phyloP scores from a whole-genome alignment of 2,329 filamentous ascomycete genomes.

The Monilinia fructigena region DNA sequence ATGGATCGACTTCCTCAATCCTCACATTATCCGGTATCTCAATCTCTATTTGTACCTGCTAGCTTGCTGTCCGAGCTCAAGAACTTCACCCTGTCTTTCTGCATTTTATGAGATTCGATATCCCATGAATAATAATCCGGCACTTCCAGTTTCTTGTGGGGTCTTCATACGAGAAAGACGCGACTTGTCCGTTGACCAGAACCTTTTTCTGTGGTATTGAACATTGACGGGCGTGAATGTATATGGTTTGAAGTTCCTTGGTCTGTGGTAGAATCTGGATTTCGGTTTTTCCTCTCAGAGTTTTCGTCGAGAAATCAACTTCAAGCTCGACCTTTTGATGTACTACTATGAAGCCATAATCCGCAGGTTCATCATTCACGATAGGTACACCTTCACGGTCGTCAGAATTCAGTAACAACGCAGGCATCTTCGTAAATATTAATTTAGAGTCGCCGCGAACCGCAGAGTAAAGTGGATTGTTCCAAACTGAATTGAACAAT shows the following conservation, averaged over 20 bases:
- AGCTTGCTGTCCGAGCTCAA: constrained; percentile 41
- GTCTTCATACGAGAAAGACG: constrained; percentile 47
- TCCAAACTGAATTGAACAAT: not conserved
- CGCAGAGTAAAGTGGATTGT: not conserved
- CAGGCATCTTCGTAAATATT: constrained; percentile 32
- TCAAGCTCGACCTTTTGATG: constrained; percentile 89
- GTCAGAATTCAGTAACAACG: constrained; percentile 33
- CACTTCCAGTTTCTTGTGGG: constrained; percentile 63
- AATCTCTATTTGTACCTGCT: constrained; percentile 57
- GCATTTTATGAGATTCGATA: constrained; percentile 73
- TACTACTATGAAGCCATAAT: constrained; percentile 54
- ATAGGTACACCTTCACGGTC: constrained; percentile 24
- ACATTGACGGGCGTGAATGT: constrained; percentile 62
- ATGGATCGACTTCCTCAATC: constrained; percentile 59
- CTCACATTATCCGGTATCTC: constrained; percentile 58
- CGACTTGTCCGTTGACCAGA: constrained; percentile 47
- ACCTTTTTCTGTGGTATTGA: constrained; percentile 55
- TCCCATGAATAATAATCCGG: constrained; percentile 61
- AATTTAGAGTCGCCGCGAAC: not conserved
- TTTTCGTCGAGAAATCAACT: constrained; percentile 76
- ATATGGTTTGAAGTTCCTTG: constrained; percentile 57
- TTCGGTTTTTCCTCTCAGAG: constrained; percentile 74
- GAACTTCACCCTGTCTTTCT: constrained; percentile 61
- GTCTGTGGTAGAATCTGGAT: constrained; percentile 65
- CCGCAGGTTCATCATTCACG: constrained; percentile 21